Conservation (phyloP, 163 green algal species). For the Prototheca stagnorum region DNA sequence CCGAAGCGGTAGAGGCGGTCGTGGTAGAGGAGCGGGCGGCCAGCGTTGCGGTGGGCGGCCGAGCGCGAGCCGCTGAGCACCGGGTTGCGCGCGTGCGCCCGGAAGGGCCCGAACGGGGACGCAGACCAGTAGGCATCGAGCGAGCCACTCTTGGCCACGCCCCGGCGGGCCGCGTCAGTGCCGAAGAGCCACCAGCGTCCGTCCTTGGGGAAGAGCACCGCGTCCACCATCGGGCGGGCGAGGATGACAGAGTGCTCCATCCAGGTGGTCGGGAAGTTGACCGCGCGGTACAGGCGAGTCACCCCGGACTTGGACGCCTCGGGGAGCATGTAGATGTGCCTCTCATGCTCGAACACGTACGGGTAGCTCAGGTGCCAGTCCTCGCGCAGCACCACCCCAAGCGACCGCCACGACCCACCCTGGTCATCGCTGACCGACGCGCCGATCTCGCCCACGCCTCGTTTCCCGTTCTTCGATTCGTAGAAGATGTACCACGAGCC, state of each 20-base stretch:
- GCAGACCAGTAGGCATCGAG: constrained; percentile 8
- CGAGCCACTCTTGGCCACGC: not conserved
- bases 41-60: constrained; percentile 13
- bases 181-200: constrained; percentile 19
- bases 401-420: constrained; percentile 2
- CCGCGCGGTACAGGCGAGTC: constrained; percentile 13
- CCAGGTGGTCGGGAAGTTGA: constrained; percentile 2
- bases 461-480: constrained; percentile 16
- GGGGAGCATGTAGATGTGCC: constrained; percentile 24
- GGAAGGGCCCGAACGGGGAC: constrained; percentile 17
- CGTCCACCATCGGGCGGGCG: constrained; percentile 3
- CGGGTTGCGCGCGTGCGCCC: constrained; percentile 16
- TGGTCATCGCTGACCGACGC: not conserved
- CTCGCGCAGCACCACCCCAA: constrained; percentile 15
- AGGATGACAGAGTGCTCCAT: not conserved
- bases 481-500: constrained; percentile 15
- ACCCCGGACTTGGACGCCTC: constrained; percentile 9
- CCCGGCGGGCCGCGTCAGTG: not conserved
- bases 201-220: constrained; percentile 3
- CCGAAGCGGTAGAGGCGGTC: constrained; percentile 16
- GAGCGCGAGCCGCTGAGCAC: constrained; percentile 6
- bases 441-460: constrained; percentile 8
- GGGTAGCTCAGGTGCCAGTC: constrained; percentile 26
- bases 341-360: constrained; percentile 12
- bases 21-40: constrained; percentile 10